Evolutionary conservation across 306 rosid species (phyloP), one percentile per base, ranked within the genome.

Genomic region (Cercis canadensis): DNA sequence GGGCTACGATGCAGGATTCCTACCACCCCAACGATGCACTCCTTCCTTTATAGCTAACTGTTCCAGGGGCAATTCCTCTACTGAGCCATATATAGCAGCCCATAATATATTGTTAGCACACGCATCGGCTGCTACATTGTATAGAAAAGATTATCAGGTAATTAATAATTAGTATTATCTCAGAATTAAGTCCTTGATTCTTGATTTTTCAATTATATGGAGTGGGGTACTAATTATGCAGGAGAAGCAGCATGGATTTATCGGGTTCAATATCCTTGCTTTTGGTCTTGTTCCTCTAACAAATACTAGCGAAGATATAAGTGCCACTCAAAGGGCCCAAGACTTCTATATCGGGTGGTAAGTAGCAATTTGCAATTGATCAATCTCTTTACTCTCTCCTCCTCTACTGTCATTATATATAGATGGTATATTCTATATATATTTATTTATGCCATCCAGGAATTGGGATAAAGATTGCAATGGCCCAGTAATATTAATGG

Each of bases 331-430:
- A 76, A 83, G 96, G 69, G 85, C 70, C 39, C 36, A 69, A 5
- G 90, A 84, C n/a, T 91, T 81, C 51, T 29, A 1, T 21, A 14
- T 73, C 0, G 88, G 92, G 16, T 86, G 97, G 95, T 88, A 78
- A 61, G 83, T 69, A 29, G 55, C n/a, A 7, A 37, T 50, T 8
- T 49, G 10, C 4, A 13, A 34, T 10, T 39, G 18, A 15, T 57
- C n/a, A 21, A 31, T 45, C 60, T 62, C n/a, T 67, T 7, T 16
- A 53, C 37, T 77, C 5, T 46, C 3, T 33, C 12, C 5, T 4
- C 5, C 5, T 34, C 39, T 34, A 34, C 7, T n/a, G n/a, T n/a
- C n/a, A n/a, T n/a, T n/a, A n/a, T n/a, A n/a, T n/a, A n/a, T n/a
- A n/a, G n/a, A n/a, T n/a, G n/a, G n/a, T n/a, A n/a, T n/a, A n/a